A percentile compares a stretch with the other conserved stretches of the same genome.
phyloP scores from a whole-genome alignment of 495 filamentous ascomycete species.

The Penicillium flavigenum region DNA sequence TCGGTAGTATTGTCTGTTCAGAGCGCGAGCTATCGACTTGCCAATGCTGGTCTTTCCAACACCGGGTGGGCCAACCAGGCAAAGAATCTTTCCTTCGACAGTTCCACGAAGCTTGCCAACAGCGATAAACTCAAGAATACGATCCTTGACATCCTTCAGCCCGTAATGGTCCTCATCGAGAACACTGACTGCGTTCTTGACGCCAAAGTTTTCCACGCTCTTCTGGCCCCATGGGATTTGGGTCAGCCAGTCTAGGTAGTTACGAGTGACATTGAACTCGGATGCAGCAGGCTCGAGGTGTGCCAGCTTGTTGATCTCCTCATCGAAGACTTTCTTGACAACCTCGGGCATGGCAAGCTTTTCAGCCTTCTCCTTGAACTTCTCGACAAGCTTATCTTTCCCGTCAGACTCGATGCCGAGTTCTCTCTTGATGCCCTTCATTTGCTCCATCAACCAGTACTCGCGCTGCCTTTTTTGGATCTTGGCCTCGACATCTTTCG shows the following conservation, averaged over 20 bases:
- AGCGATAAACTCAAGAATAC: slow-evolving; percentile 97
- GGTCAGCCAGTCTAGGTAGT: slow-evolving; percentile 98
- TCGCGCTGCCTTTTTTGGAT: slow-evolving; percentile 98
- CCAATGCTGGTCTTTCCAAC: slow-evolving; percentile 99
- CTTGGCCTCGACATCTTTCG: slow-evolving; percentile 95
- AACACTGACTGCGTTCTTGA: slow-evolving; percentile 83
- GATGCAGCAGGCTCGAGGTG: slow-evolving; percentile 93
- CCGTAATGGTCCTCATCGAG: slow-evolving; percentile 98
- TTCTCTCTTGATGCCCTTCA: slow-evolving; percentile 98
- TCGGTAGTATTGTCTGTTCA: slow-evolving; percentile 94
- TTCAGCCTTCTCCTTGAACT: slow-evolving; percentile 90
- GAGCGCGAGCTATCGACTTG: slow-evolving; percentile 91
- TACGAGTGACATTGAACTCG: slow-evolving; percentile 98
- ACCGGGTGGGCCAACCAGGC: slow-evolving; percentile 93
- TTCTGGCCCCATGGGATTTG: slow-evolving; percentile 97
- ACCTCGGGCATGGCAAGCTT: slow-evolving; percentile 96
- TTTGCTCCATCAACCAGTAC: slow-evolving; percentile 99
- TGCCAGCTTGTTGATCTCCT: slow-evolving; percentile 94
- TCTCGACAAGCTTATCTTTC: slow-evolving; percentile 96
- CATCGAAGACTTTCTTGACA: slow-evolving; percentile 96
- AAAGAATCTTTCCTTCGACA: slow-evolving; percentile 98
- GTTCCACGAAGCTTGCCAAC: slow-evolving; percentile 96
- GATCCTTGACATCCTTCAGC: slow-evolving; percentile 97
- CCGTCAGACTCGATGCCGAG: slow-evolving; percentile 96
- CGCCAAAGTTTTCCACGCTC: slow-evolving; percentile 94